phyloP scores from a whole-genome alignment of 2,329 filamentous ascomycete species.

The Botrytis hyacinthi region DNA sequence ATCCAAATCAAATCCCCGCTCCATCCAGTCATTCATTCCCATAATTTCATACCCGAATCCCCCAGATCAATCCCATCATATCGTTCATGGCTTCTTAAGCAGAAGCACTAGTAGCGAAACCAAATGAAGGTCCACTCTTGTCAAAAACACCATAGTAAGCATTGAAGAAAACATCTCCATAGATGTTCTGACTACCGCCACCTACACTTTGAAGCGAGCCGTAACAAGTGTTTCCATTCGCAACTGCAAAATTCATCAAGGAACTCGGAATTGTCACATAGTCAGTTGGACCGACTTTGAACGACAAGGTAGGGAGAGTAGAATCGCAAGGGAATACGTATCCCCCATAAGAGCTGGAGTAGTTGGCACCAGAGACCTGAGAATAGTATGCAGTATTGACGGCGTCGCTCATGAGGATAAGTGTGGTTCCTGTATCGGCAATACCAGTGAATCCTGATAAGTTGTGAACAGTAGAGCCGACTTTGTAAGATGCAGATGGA shows the following conservation, averaged over 20 bases:
- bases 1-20: background rate
- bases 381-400: constrained; percentile 42
- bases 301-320: constrained; percentile 39
- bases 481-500: constrained; percentile 49
- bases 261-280: constrained; percentile 39
- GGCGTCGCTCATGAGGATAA: constrained; percentile 40
- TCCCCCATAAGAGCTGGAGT: constrained; percentile 36
- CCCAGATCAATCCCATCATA: background rate
- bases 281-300: constrained; percentile 37
- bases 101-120: constrained; percentile 31
- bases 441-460: constrained; percentile 35
- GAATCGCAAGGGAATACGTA: constrained; percentile 41
- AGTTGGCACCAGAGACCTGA: constrained; percentile 37
- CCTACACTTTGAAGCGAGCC: constrained; percentile 41
- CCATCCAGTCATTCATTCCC: background rate
- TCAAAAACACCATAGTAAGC: constrained; percentile 37
- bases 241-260: constrained; percentile 40
- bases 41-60: background rate
- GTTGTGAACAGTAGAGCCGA: constrained; percentile 48
- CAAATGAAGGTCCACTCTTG: constrained; percentile 31
- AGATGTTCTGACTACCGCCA: constrained; percentile 34
- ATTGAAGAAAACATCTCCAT: constrained; percentile 40
- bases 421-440: constrained; percentile 44
- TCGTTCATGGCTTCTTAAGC: background rate
- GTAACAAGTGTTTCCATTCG: constrained; percentile 36